A percentile compares a stretch with the other conserved stretches of the same genome.
phyloP scores from a whole-genome alignment of 1,284 basidiomycete genomes.

The Agroathelia rolfsii region DNA sequence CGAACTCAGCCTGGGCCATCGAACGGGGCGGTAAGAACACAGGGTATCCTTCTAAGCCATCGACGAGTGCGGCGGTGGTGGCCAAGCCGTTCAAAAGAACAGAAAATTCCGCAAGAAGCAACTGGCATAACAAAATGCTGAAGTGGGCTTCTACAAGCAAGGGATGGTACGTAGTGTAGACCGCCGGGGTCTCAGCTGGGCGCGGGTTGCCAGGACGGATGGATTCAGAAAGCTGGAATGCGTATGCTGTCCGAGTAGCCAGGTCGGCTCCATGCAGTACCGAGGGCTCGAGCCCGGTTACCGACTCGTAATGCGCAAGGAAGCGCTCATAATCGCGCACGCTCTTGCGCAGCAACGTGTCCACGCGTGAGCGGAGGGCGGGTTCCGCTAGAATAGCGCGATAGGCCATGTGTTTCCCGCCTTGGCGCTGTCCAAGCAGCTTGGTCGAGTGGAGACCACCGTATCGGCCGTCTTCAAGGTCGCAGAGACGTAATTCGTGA shows the following conservation, averaged over 20 bases:
- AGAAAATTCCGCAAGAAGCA: slow-evolving; percentile 67
- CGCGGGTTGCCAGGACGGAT: slow-evolving; percentile 45
- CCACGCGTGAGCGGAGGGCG: slow-evolving; percentile 47
- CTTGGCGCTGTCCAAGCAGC: slow-evolving; percentile 49
- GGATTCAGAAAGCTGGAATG: slow-evolving; percentile 56
- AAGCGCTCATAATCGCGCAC: slow-evolving; percentile 75
- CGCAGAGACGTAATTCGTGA: slow-evolving; percentile 63
- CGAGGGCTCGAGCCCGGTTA: slow-evolving; percentile 31
- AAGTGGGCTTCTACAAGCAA: slow-evolving; percentile 76
- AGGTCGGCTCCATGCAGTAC: slow-evolving; percentile 27
- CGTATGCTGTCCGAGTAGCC: slow-evolving; percentile 47
- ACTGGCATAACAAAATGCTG: slow-evolving; percentile 56
- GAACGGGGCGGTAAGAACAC: slow-evolving; percentile 75
- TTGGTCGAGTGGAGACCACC: slow-evolving; percentile 72
- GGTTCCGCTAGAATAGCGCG: slow-evolving; percentile 40
- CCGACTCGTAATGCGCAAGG: slow-evolving; percentile 66
- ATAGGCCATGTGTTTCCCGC: slow-evolving; percentile 55
- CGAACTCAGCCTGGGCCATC: slow-evolving; percentile 77
- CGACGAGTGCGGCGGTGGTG: slow-evolving; percentile 53
- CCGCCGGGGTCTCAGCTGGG: slow-evolving; percentile 29
- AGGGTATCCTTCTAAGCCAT: slow-evolving; percentile 76
- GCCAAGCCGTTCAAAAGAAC: slow-evolving; percentile 50
- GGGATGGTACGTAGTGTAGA: slow-evolving; percentile 79
- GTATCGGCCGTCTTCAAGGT: slow-evolving; percentile 57
- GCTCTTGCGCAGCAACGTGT: slow-evolving; percentile 51